Evolutionary conservation across 768 basidiomycete genomes (phyloP).

Genomic region (Tulasnella calospora): DNA sequence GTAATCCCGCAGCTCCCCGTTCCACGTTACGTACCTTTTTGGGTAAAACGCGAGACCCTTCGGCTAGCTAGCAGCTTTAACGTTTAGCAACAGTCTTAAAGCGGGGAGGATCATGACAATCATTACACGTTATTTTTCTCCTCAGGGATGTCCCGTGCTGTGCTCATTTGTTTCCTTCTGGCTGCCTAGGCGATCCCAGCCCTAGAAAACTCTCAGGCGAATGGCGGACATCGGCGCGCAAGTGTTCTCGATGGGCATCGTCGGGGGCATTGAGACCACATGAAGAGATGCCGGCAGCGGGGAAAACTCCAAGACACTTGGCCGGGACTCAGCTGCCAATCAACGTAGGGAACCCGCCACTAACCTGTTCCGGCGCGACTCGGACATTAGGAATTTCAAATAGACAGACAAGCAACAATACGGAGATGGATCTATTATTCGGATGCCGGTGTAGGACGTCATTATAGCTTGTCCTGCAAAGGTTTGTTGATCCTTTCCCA

Average conservation of each 20-base stretch:
- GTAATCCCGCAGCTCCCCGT: not conserved
- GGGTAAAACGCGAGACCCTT: not conserved
- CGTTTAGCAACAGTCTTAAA: not conserved
- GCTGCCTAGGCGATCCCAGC: constrained; percentile 2
- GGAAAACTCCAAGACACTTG: not conserved
- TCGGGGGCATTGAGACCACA: not conserved
- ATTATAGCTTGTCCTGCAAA: not conserved
- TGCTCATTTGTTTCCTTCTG: not conserved
- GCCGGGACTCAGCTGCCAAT: not conserved
- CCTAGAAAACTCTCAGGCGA: not conserved
- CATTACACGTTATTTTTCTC: not conserved
- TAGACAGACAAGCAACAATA: not conserved
- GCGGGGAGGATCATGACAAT: not conserved
- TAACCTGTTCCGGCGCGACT: not conserved
- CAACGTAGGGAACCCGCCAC: not conserved
- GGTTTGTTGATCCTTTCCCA: constrained; percentile 42
- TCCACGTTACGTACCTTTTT: not conserved
- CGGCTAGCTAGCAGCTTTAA: not conserved
- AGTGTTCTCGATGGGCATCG: too few relatives aligned
- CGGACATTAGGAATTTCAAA: not conserved
- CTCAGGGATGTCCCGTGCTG: not conserved
- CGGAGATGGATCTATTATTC: not conserved
- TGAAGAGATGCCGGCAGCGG: constrained; percentile 2
- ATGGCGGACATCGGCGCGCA: not conserved
- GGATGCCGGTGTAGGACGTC: not conserved